Base-by-base conservation (phyloP, 495 filamentous ascomycete genomes). In the Physcia stellaris region DNA sequence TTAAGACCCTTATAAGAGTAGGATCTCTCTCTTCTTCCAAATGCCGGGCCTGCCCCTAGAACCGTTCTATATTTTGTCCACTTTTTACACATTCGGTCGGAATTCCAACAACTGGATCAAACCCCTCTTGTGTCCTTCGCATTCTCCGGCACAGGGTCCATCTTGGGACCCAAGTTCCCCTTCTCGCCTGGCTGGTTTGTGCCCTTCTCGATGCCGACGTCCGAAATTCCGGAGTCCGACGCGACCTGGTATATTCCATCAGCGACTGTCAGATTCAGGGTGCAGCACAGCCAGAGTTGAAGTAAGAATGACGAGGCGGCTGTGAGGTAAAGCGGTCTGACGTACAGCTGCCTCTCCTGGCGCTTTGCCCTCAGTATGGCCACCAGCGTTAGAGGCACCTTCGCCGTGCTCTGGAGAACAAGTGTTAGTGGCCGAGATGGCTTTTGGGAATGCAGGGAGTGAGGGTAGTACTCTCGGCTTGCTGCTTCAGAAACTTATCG, bases 381-480 rank as follows among this genome's bases (percentile, higher is more conserved):
- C 46, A 23, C 24, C 17, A 6, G 46, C 46, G 30, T 48, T 48
- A 24, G 41, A 24, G 4, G 46, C 46, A 5, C 46, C 46, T 41
- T 44, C 36, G 26, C 37, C 37, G 19, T 40, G 37, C 28, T 40
- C 37, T 40, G 27, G 16, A 29, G 26, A 29, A n/a, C n/a, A n/a
- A n/a, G n/a, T 29, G 26, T 29, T 9, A 29, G 26, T 29, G 9
- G 26, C 26, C 26, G 26, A 29, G 26, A 29, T 9, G 9, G 26
- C n/a, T 29, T n/a, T 9, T 9, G 9, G 26, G n/a, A 29, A n/a
- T 29, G 28, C 29, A 15, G 28, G 7, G 9, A 19, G 16, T 16
- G 24, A 18, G 13, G 7, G n/a, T 56, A 55, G 24, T 56, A 68
- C 66, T 30, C 43, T 52, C 7, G 49, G 39, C 43, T 56, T 60